These are phyloP conservation scores for Coleophoma eucalyptorum DNA, from an alignment of 2,329 filamentous ascomycete species.

Conservation along the genomic window DNA sequence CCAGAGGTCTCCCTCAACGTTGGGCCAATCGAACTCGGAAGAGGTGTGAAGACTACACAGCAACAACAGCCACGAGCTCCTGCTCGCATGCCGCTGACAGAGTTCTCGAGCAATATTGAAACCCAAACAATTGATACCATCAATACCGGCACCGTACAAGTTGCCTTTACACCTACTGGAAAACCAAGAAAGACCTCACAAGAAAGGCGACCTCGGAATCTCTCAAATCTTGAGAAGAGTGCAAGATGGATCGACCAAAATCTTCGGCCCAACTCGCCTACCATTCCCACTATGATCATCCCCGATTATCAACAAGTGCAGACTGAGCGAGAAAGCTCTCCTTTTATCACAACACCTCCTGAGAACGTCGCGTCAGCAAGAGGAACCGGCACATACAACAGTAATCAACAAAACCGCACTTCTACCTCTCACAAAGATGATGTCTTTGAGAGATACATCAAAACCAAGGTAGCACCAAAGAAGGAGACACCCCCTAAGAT, in stretches of 20 bases:
- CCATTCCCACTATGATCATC: background rate
- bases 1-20: no score
- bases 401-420: slow-evolving; percentile 11
- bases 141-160: background rate
- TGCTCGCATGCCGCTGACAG: background rate
- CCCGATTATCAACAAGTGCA: background rate
- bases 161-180: background rate
- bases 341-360: slow-evolving; percentile 16
- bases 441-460: no score
- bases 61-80: slow-evolving; percentile 10
- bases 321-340: background rate
- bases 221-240: background rate
- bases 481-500: slow-evolving; percentile 33
- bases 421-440: slow-evolving; percentile 24
- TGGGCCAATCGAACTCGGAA: slow-evolving; percentile 53
- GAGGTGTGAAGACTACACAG: slow-evolving; percentile 36
- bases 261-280: background rate
- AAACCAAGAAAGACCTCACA: background rate
- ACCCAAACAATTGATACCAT: background rate
- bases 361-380: background rate
- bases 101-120: background rate
- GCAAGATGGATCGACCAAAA: background rate
- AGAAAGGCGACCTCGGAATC: background rate
- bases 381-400: no score
- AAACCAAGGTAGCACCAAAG: slow-evolving; percentile 18